Percentiles rank a stretch among this genome's conserved stretches.
Conservation (phyloP, 768 basidiomycete genomes). For the Rhizopogon vinicolor region DNA sequence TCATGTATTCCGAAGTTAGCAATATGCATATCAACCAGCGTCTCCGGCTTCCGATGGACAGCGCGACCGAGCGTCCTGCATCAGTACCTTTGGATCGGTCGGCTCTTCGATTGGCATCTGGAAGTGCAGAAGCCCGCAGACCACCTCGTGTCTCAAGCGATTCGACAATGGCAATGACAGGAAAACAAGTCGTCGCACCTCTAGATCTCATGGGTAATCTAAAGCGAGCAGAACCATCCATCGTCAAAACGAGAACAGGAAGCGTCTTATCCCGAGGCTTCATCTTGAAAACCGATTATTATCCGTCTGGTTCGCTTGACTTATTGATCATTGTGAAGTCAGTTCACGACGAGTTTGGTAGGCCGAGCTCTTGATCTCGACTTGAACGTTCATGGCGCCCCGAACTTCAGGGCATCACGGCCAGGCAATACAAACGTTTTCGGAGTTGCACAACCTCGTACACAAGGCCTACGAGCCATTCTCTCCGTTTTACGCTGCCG, state of each 20-base stretch:
- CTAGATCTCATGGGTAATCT: slow-evolving; percentile 62
- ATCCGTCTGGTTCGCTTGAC: slow-evolving; percentile 58
- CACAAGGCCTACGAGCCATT: slow-evolving; percentile 87
- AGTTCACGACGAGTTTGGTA: slow-evolving; percentile 23
- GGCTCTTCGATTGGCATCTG: slow-evolving; percentile 1
- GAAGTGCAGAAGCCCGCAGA: background rate
- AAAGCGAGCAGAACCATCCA: slow-evolving; percentile 60
- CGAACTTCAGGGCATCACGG: slow-evolving; percentile 87
- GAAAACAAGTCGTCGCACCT: slow-evolving; percentile 20
- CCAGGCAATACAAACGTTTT: slow-evolving; percentile 84
- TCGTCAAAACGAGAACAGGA: slow-evolving; percentile 80
- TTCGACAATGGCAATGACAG: background rate
- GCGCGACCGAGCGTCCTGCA: slow-evolving; percentile 2
- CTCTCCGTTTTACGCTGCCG: slow-evolving; percentile 78
- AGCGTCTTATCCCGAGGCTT: slow-evolving; percentile 85
- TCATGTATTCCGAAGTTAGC: background rate
- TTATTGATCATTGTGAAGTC: background rate
- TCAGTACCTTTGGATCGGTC: slow-evolving; percentile 10
- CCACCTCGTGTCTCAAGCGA: slow-evolving; percentile 2
- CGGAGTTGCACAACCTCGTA: slow-evolving; percentile 93
- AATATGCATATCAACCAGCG: background rate
- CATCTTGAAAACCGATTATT: slow-evolving; percentile 92
- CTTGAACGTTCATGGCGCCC: slow-evolving; percentile 89
- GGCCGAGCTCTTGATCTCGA: slow-evolving; percentile 89
- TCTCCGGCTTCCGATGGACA: background rate